phyloP scores from a whole-genome alignment of 2,329 filamentous ascomycete genomes.

The Ascochyta lentis region DNA sequence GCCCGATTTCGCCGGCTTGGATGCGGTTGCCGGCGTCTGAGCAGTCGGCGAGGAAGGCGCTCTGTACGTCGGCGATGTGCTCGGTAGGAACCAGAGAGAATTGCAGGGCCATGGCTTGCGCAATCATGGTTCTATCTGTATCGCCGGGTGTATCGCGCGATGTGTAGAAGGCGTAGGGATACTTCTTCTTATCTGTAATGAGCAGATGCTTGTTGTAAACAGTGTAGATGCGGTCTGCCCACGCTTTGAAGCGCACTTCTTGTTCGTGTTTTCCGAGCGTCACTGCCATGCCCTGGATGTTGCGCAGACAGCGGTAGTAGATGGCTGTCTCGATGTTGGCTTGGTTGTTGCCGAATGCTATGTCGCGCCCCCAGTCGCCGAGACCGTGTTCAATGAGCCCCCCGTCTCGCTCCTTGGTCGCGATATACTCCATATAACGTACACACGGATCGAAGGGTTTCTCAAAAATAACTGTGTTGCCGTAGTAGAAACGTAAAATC shows the following conservation, averaged over 20 bases:
- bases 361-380: conserved; percentile 54
- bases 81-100: conserved; percentile 39
- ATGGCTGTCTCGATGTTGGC: conserved; percentile 56
- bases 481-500: conserved; percentile 51
- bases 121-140: conserved; percentile 49
- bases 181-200: conserved; percentile 28
- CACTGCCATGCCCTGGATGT: conserved; percentile 46
- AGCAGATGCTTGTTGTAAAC: conserved; percentile 32
- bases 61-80: conserved; percentile 34
- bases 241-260: conserved; percentile 23
- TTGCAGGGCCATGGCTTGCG: conserved; percentile 50
- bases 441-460: conserved; percentile 50
- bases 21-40: conserved; percentile 40
- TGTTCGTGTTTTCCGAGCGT: conserved; percentile 20
- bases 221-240: conserved; percentile 30
- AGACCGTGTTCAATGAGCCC: conserved; percentile 54
- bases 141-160: conserved; percentile 43
- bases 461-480: conserved; percentile 46
- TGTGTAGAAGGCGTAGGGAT: conserved; percentile 51
- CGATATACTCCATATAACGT: conserved; percentile 53
- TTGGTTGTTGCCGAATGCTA: conserved; percentile 54
- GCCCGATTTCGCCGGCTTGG: conserved; percentile 52
- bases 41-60: conserved; percentile 38
- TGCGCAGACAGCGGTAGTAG: conserved; percentile 51
- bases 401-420: conserved; percentile 49